Conservation (phyloP, 805 yeast genomes). For the Priceomyces fermenticarens region DNA sequence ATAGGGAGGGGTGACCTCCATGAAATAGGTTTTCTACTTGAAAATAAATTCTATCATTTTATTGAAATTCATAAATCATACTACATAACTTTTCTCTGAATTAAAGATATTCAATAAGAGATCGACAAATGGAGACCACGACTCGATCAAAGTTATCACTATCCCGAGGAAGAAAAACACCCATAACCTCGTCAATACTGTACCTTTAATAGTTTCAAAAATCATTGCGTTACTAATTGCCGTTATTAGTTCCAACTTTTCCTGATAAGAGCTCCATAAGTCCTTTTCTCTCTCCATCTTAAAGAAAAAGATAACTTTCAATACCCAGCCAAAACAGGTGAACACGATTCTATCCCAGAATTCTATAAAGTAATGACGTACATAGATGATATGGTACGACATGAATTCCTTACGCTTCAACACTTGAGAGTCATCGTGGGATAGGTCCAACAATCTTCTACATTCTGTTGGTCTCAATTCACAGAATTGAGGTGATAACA, state of each 20-base stretch:
- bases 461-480: constrained; percentile 11
- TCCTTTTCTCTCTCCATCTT: constrained; percentile 1
- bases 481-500: constrained; percentile 14
- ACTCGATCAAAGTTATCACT: constrained; percentile 10
- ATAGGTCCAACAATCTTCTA: constrained; percentile 4
- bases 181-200: constrained; percentile 16
- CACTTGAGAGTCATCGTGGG: constrained; percentile 4
- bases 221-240: constrained; percentile 16
- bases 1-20: neutral
- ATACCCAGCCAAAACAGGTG: neutral
- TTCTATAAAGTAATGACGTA: constrained; percentile 11
- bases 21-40: too few species aligned
- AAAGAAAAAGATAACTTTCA: neutral
- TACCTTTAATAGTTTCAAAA: constrained; percentile 13
- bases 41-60: neutral
- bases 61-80: neutral
- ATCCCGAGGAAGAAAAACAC: constrained; percentile 14
- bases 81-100: neutral
- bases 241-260: constrained; percentile 11
- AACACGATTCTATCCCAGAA: constrained; percentile 6
- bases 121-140: constrained; percentile 11
- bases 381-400: constrained; percentile 15
- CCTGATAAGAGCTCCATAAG: constrained; percentile 10
- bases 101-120: constrained; percentile 4
- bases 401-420: constrained; percentile 10